Evolutionary conservation across 2,329 filamentous ascomycete genomes (phyloP).

Genomic region (Tympanopsis confertula): DNA sequence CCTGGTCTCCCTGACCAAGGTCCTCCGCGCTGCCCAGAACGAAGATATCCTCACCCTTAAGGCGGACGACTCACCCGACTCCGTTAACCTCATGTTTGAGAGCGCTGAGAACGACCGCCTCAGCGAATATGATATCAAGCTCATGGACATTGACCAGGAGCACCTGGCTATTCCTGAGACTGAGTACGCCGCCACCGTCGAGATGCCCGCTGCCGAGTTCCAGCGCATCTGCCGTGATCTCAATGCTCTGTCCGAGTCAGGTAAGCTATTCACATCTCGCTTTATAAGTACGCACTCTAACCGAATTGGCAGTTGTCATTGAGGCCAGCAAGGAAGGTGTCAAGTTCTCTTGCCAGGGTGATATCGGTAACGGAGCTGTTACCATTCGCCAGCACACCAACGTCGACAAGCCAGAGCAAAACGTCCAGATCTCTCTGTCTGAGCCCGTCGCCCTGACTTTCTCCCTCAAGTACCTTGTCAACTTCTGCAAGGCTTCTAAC

Average conservation of each 20-base stretch:
- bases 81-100: conserved; percentile 92
- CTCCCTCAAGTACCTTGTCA: conserved; percentile 97
- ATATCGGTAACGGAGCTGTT: conserved; percentile 91
- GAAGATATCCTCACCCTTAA: conserved; percentile 94
- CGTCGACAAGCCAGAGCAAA: conserved; percentile 76
- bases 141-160: conserved; percentile 99
- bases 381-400: conserved; percentile 81
- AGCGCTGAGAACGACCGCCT: conserved; percentile 76
- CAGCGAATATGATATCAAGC: conserved; percentile 98
- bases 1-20: conserved; percentile 90
- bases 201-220: conserved; percentile 83
- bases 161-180: conserved; percentile 97
- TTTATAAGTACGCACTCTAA: background rate
- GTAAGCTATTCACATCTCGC: conserved; percentile 36
- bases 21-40: conserved; percentile 84
- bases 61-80: conserved; percentile 92
- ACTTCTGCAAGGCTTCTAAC: conserved; percentile 96
- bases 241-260: conserved; percentile 85
- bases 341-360: conserved; percentile 85
- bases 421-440: conserved; percentile 78
- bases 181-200: conserved; percentile 87
- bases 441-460: conserved; percentile 93
- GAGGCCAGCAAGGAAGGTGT: conserved; percentile 95
- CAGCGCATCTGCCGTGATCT: conserved; percentile 90
- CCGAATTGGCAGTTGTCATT: conserved; percentile 63